Base-by-base conservation (phyloP, 108 stramenopile genomes). In the Nannochloropsis gaditana region DNA sequence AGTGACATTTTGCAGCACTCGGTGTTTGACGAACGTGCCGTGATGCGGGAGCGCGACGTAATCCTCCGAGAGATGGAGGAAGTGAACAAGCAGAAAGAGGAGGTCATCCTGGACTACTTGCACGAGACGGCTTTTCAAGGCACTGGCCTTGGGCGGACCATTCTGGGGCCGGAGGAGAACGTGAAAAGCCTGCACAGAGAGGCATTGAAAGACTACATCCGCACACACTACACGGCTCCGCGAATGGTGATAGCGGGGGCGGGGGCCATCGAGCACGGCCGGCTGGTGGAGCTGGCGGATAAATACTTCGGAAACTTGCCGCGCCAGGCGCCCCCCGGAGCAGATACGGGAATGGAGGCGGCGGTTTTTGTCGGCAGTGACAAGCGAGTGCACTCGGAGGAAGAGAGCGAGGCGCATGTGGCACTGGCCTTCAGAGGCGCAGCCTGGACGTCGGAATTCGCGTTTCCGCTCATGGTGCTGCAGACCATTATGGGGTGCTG, bases 1-100 rank as follows among this genome's bases (percentile, higher is more conserved):
- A 89, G 93, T 79, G 99, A 99, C 91, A 97, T 99, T 84, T 84
- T 99, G 86, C 81, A 84, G 83, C 93, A 95, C 87, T 94, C 95
- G 73, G 94, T 92, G 45, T 86, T 98, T 80, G 97, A 98, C 79
- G 91, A 91, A 11, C 87, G 85, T 9, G 95, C 97, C 81, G 95
- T 99, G 87, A 89, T 95, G 19, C 91, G 96, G 6, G 99, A 99
- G 92, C 92, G 99, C 11, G 96, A 96, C 86, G 99, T 99, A 47
- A 99, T 99, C 88, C 84, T 99, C 47, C 86, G 99, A 84, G 99
- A 99, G 92, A 98, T 98, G 97, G 91, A 95, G 85, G 98, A 99
- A 91, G 98, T 99, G 80, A 96, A 97, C 93, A 97, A 97, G 92
- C 93, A 96, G 84, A 93, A 95, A 80, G 99, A 99, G 89, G 99